Base-by-base conservation (phyloP, 2,329 filamentous ascomycete genomes). In the Paecilomyces variotii region DNA sequence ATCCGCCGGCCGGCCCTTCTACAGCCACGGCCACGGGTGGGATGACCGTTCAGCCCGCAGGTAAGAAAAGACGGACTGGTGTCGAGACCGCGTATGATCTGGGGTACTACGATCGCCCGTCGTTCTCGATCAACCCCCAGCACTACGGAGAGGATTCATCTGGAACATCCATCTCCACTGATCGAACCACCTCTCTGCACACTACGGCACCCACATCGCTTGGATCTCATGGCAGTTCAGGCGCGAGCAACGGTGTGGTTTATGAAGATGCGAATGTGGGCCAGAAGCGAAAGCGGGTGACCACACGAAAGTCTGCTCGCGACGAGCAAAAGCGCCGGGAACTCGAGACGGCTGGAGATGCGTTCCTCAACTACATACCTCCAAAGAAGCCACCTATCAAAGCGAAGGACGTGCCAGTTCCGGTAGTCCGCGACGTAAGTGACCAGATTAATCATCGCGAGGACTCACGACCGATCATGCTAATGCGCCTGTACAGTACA, bases 141-240 rank as follows among this genome's bases (percentile, higher is more conserved):
- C 84, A 85, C 61, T 85, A 88, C 67, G 83, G 86, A 62, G 81
- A 83, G 53, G 84, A 85, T 12, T 83, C 84, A 12, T 86, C 84
- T 57, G 85, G 83, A 55, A 88, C 89, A 52, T 91, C 89, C 11
- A 81, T 87, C 57, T 95, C 91, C 3, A 94, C 88, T 64, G 91
- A 93, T 73, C 85, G 90, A 62, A 95, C 90, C 12, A 88, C 88
- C 32, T 94, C 90, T 14, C 79, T 92, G 59, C 86, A 93, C 68
- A 94, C 91, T 2, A 97, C 92, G 0, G 93, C 93, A 51, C 87
- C 91, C 4, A 97, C 94, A 0, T 97, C 93, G 12, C 77, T 92
- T 4, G 88, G 87, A 12, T 92, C 89, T 5, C 80, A 83, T 65
- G 79, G 78, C 28, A 83, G 77, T 60, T 73, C 74, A 28, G 72